Conservation (phyloP, 2,329 filamentous ascomycete species). For the Exophiala dermatitidis region DNA sequence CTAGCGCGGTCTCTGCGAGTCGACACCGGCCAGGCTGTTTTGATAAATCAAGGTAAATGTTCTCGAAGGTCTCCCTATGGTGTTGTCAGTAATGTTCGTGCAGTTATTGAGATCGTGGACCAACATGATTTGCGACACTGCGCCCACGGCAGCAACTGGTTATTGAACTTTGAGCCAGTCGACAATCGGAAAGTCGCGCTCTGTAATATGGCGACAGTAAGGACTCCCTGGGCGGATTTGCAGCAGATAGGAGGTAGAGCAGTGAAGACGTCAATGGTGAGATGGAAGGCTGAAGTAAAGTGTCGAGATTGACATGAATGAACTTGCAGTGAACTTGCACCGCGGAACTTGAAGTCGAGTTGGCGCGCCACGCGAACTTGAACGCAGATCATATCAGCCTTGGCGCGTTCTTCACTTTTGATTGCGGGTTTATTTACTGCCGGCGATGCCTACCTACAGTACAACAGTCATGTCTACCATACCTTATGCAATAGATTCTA, state of each 20-base stretch:
- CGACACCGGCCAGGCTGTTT: conserved; percentile 88
- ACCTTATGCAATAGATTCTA: too few species aligned
- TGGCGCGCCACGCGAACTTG: neutral
- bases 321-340: neutral
- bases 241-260: neutral
- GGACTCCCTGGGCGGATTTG: too few species aligned
- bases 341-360: neutral
- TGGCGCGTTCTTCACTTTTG: neutral
- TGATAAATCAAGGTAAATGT: conserved; percentile 92
- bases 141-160: conserved; percentile 3
- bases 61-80: conserved; percentile 82
- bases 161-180: neutral
- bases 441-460: too few species aligned
- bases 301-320: neutral
- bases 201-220: too few species aligned
- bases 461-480: too few species aligned
- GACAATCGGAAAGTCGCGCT: neutral
- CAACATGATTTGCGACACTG: conserved; percentile 10
- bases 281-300: neutral
- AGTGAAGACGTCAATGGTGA: neutral
- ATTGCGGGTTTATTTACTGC: too few species aligned
- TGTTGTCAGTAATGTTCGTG: conserved; percentile 1
- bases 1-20: conserved; percentile 87
- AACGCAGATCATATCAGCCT: neutral
- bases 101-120: neutral